Evolutionary conservation across 306 rosid species (phyloP).

Genomic region (Gillenia trifoliata): DNA sequence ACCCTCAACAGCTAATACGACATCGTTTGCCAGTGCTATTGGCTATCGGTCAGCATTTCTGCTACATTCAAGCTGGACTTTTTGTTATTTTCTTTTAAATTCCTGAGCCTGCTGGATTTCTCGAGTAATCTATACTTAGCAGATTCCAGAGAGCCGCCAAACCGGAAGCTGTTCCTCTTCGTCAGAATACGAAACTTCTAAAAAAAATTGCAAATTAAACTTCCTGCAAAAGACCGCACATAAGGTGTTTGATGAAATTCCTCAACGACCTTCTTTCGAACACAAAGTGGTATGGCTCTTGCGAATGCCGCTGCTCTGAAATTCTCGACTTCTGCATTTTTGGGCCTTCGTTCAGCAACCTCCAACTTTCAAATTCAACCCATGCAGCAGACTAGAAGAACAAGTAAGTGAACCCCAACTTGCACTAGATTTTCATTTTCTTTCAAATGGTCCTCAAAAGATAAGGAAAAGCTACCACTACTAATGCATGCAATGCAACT

Average conservation of each 20-base stretch:
- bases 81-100: too few relatives aligned
- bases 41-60: too few relatives aligned
- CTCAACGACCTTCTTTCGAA: background rate
- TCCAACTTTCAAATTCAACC: constrained; percentile 35
- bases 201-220: background rate
- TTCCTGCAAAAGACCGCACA: constrained; percentile 10
- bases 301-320: constrained; percentile 33
- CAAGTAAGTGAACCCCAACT: constrained; percentile 35
- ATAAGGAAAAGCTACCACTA: background rate
- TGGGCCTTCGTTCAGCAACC: constrained; percentile 31
- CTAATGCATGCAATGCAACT: background rate
- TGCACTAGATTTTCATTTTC: background rate
- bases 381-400: constrained; percentile 32
- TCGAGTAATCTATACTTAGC: background rate
- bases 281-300: constrained; percentile 28
- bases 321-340: constrained; percentile 31
- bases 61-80: too few relatives aligned
- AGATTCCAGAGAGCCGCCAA: background rate
- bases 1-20: too few relatives aligned
- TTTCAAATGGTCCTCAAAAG: too few relatives aligned
- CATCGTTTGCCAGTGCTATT: too few relatives aligned
- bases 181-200: background rate
- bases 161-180: background rate
- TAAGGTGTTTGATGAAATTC: constrained; percentile 43
- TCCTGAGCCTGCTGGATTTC: too few relatives aligned